Base-by-base conservation (phyloP, 495 filamentous ascomycete species). In the Neurospora terricola region DNA sequence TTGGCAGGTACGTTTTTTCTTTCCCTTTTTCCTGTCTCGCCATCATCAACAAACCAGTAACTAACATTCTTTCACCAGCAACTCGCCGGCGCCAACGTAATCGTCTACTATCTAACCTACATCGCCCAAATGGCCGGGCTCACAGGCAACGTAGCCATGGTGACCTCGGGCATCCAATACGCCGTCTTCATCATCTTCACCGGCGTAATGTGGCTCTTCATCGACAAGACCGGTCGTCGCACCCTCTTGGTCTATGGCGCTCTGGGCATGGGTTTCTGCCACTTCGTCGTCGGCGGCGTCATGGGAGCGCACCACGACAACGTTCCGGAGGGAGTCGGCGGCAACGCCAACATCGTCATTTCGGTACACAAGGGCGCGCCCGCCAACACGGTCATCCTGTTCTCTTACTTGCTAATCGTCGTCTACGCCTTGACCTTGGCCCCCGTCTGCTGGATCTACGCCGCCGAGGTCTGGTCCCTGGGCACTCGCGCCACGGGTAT, bases 111-210 rank as follows among this genome's bases (percentile, higher is more conserved):
- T 72, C 87, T 92, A 10, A 89, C 89, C 4, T 91, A 92, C 76
- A 88, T 93, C 66, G 92, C 92, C 74, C 76, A 88, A 68, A 93
- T 93, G 91, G 88, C 88, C 1, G 83, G 86, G 70, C 82, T 90
- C 5, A 81, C 82, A 11, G 91, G 90, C 39, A 88, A 93, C 80
- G 84, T 90, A 69, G 89, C 88, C 71, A 83, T 93, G 48, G 87
- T 90, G 75, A 90, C 89, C 0, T 91, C 90, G 1, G 88, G 88
- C 14, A 87, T 93, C 68, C 91, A 93, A 78, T 93, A 93, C 78
- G 91, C 91, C 8, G 84, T 93, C 21, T 92, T 93, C 82, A 89
- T 93, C 73, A 83, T 92, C 74, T 91, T 90, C 48, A 93, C 91
- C 1, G 83, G 86, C 10, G 76, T 89, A 70, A 90, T 90, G 76